phyloP scores from a whole-genome alignment of 176 grass and related monocot genomes.

The Hyparrhenia diplandra region DNA sequence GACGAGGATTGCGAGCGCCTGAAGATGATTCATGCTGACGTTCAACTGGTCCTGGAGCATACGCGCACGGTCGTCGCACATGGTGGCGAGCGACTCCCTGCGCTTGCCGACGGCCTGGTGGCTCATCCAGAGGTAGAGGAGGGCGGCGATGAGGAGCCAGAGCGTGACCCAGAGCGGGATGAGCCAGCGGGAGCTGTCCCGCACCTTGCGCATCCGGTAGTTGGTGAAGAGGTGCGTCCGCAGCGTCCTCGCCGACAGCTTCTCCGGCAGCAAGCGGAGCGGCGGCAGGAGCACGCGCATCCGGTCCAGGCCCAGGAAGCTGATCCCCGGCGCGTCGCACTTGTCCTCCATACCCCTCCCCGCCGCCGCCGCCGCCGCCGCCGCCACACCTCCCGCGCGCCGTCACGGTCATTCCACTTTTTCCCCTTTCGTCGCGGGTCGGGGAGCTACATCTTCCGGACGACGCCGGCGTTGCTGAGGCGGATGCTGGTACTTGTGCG shows the following conservation, averaged over 20 bases:
- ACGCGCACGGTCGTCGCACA: slow-evolving; percentile 91
- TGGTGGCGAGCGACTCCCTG: slow-evolving; percentile 63
- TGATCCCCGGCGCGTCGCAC: slow-evolving; percentile 9
- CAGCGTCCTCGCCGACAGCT: slow-evolving; percentile 47
- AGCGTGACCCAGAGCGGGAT: slow-evolving; percentile 43
- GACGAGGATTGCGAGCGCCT: slow-evolving; percentile 91
- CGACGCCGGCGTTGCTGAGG: neutral
- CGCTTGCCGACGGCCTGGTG: slow-evolving; percentile 48
- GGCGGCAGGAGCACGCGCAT: neutral
- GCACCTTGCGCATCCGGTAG: slow-evolving; percentile 48
- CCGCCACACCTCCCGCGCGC: neutral
- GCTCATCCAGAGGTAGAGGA: slow-evolving; percentile 1
- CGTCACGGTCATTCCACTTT: neutral
- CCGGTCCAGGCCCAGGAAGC: slow-evolving; percentile 38
- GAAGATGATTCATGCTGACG: slow-evolving; percentile 97
- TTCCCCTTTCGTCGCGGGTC: neutral
- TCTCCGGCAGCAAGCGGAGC: slow-evolving; percentile 44
- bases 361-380: neutral
- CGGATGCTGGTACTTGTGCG: neutral
- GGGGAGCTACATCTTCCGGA: slow-evolving; percentile 8
- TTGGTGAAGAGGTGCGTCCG: slow-evolving; percentile 41
- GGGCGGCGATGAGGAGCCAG: slow-evolving; percentile 6
- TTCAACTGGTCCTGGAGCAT: slow-evolving; percentile 99
- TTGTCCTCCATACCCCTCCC: slow-evolving; percentile 24
- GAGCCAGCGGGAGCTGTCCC: slow-evolving; percentile 35